Evolutionary conservation across 2,329 filamentous ascomycete species (phyloP), one percentile per base, ranked within the genome.

Genomic region (Colletotrichum chrysophilum): DNA sequence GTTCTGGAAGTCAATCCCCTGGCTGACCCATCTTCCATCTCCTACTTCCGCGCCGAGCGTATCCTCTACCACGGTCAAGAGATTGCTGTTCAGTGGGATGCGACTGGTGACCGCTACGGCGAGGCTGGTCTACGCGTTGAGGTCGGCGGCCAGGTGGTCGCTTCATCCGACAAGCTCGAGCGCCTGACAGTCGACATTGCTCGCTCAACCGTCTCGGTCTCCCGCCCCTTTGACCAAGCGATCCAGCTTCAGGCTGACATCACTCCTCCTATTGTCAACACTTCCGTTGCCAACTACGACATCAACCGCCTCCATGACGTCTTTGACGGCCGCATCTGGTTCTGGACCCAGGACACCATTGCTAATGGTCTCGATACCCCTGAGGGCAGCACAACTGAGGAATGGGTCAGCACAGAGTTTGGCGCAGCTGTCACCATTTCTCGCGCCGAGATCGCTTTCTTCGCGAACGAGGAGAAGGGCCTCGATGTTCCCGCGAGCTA

Each of bases 11-110:
- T 88, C 52, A 82, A 82, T 26, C 86, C 86, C 13, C 83, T 88
- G 18, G 78, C 85, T 13, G 70, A 72, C 26, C 86, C 86, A 1
- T 69, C 77, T 0, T 78, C 80, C 16, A 84, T 83, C 82, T 80
- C 80, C 3, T 85, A 87, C 74, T 87, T 87, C 76, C 85, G 83
- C 2, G 78, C 87, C 5, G 86, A 88, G 72, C 86, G 86, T 43
- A 76, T 86, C 3, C 74, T 84, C 2, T 88, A 88, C 70, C 86
- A 87, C 70, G 86, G 86, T 5, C 84, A 84, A 67, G 80, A 84
- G 16, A 76, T 88, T 24, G 84, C 85, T 1, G 75, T 87, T 7
- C 75, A 87, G 5, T 88, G 85, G 78, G 86, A 88, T 70, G 76
- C 80, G 26, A 78, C 83, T 34, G 86, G 86, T 3, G 80, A 80